Conservation (phyloP, 805 yeast species). For the Sungouiella thailandica region DNA sequence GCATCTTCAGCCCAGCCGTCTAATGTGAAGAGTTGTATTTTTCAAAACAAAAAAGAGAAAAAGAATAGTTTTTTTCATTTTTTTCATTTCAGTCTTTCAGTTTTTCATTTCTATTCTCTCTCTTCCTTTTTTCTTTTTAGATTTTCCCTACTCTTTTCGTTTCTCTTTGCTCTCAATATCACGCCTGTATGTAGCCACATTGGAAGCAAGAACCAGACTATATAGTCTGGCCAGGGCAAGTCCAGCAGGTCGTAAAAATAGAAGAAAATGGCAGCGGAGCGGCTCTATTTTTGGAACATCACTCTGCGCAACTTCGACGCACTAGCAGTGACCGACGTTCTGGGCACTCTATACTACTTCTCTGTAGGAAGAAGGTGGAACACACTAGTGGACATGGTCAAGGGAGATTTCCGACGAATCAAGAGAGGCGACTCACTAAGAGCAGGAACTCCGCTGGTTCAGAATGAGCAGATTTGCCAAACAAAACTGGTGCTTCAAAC, state of each 20-base stretch:
- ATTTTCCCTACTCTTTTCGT: no score
- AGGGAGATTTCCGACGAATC: conserved; percentile 6
- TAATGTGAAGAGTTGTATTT: no score
- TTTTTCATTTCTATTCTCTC: no score
- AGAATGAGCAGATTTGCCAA: background rate
- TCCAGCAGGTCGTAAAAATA: no score
- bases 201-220: background rate
- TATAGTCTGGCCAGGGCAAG: no score
- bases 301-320: conserved; percentile 10
- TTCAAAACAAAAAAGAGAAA: no score
- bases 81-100: no score
- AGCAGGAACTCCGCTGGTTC: conserved; percentile 6
- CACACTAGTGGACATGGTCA: conserved; percentile 10
- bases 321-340: conserved; percentile 9
- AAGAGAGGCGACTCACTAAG: conserved; percentile 1
- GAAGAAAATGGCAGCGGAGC: conserved; percentile 3
- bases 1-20: no score
- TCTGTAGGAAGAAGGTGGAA: conserved; percentile 12
- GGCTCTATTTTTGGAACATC: conserved; percentile 10
- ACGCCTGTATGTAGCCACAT: background rate
- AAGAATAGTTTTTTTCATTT: no score
- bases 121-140: no score
- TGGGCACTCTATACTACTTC: conserved; percentile 10
- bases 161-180: no score
- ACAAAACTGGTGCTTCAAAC: conserved; percentile 1